Conservation (phyloP, 371 early-diverging fungal species). For the Catenaria anguillulae region DNA sequence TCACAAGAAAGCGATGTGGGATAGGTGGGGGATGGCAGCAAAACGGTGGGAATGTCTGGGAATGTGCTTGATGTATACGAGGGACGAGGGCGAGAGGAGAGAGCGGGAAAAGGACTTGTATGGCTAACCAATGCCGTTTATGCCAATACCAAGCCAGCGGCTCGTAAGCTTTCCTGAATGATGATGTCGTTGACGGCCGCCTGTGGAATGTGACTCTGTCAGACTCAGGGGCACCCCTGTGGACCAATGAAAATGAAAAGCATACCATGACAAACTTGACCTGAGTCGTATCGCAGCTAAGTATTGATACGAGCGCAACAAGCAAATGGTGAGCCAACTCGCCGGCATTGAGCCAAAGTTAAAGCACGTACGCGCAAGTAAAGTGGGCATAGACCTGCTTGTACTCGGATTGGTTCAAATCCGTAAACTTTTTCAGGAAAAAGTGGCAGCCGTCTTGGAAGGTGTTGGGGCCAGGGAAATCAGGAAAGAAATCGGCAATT, state of each 20-base stretch:
- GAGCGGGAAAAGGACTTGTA: too few relatives aligned
- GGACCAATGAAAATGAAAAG: neutral
- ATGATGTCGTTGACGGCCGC: conserved; percentile 85
- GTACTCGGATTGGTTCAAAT: conserved; percentile 58
- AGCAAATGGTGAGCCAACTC: conserved; percentile 23
- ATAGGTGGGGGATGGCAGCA: too few relatives aligned
- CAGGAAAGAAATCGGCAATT: conserved; percentile 65
- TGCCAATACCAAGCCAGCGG: neutral
- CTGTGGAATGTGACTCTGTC: too few relatives aligned
- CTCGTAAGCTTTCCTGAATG: neutral
- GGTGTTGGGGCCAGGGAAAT: conserved; percentile 57
- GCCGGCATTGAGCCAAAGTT: neutral
- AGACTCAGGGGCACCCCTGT: neutral
- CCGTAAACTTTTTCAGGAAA: conserved; percentile 65
- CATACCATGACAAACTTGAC: conserved; percentile 88
- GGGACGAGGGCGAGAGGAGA: too few relatives aligned
- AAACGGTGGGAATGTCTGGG: too few relatives aligned
- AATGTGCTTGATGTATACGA: too few relatives aligned
- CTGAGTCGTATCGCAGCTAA: conserved; percentile 87
- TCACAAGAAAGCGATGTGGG: too few relatives aligned
- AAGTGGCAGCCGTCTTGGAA: conserved; percentile 69
- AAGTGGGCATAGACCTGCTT: conserved; percentile 86
- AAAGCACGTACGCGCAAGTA: too few relatives aligned
- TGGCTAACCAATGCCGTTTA: too few relatives aligned
- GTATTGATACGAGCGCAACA: too few relatives aligned